A percentile compares a stretch with the other conserved stretches of the same genome.
phyloP scores from a whole-genome alignment of 176 grass and related monocot species.

The Ensete ventricosum region DNA sequence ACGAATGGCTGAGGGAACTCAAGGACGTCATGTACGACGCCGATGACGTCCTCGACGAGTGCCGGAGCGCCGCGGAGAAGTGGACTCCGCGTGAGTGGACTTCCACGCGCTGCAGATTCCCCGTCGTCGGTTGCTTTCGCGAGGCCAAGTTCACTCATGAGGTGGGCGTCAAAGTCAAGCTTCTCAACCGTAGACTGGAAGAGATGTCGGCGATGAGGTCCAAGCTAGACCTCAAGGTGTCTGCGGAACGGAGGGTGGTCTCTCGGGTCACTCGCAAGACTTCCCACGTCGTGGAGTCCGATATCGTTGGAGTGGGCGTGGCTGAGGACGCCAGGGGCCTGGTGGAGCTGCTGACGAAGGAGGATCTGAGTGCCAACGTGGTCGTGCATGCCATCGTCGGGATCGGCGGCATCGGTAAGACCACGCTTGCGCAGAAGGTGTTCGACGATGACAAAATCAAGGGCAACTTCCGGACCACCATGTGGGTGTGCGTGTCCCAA shows the following conservation, averaged over 20 bases:
- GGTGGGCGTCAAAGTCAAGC: conserved; percentile 11
- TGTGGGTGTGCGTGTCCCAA: conserved; percentile 13
- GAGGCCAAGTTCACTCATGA: not conserved
- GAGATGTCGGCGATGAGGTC: not conserved
- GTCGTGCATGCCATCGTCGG: too few species aligned
- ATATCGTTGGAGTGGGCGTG: too few species aligned
- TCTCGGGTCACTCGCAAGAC: not conserved
- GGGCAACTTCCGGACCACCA: not conserved
- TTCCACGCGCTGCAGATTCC: not conserved
- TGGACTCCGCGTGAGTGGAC: not conserved
- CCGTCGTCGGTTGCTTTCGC: conserved; percentile 2
- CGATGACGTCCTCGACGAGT: conserved; percentile 37
- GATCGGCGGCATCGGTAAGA: too few species aligned
- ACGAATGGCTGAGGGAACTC: conserved; percentile 15
- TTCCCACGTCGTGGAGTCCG: not conserved
- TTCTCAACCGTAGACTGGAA: conserved; percentile 17
- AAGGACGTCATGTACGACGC: conserved; percentile 44
- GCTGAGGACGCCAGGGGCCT: too few species aligned
- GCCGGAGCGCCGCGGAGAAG: not conserved
- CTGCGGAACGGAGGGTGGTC: too few species aligned
- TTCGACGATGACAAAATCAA: too few species aligned
- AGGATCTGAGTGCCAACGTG: too few species aligned
- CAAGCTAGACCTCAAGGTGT: not conserved
- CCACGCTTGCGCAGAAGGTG: too few species aligned
- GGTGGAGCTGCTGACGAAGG: too few species aligned